A percentile compares a stretch with the other conserved stretches of the same genome.
phyloP scores from a whole-genome alignment of 345 rosid species.

The Eucalyptus shirleyi region DNA sequence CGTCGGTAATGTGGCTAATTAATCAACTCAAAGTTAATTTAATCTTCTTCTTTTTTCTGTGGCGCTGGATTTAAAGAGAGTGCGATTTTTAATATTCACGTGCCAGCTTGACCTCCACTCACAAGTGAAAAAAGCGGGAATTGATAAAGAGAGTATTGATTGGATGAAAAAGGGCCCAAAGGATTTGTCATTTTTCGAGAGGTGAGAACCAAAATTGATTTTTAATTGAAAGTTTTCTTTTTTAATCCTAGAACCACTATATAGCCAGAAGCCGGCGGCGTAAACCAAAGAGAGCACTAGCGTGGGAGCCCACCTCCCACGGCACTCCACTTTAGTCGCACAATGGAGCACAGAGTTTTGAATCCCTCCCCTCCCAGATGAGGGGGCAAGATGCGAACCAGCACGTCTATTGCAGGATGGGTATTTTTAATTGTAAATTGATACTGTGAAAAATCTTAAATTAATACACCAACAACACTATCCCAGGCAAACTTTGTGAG shows the following conservation, averaged over 20 bases:
- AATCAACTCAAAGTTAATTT: not conserved
- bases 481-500: too few species aligned
- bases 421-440: too few species aligned
- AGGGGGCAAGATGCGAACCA: rapidly evolving
- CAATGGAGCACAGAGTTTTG: too few species aligned
- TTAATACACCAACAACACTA: rapidly evolving
- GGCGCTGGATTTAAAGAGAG: not conserved
- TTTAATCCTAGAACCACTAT: rapidly evolving
- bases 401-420: rapidly evolving
- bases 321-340: too few species aligned
- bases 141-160: not conserved
- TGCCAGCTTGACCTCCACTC: not conserved
- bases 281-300: too few species aligned
- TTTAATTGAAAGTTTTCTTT: too few species aligned
- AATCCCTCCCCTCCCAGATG: rapidly evolving
- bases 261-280: rapidly evolving
- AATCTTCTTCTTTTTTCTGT: not conserved
- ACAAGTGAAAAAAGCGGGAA: not conserved
- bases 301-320: too few species aligned
- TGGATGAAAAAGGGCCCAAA: not conserved
- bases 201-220: not conserved
- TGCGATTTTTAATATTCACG: not conserved
- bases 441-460: too few species aligned
- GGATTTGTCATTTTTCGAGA: not conserved
- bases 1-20: not conserved